Base-by-base conservation (phyloP, 2,329 filamentous ascomycete species). In the Alternaria ethzedia region DNA sequence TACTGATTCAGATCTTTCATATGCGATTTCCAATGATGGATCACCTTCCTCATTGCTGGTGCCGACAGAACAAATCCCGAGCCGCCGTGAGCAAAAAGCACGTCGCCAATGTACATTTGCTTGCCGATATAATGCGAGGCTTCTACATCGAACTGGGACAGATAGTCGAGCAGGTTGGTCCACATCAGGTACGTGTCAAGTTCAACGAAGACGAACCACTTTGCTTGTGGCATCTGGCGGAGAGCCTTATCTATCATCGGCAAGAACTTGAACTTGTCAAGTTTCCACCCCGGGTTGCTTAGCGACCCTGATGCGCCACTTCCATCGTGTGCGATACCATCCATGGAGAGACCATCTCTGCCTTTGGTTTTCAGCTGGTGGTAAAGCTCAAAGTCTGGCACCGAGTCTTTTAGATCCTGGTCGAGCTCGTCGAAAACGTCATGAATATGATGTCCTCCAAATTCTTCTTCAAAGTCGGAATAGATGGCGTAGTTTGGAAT, bases 191-290 rank as follows among this genome's bases (percentile, higher is more conserved):
- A 87, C 0, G 85, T 88, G 68, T 88, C 86, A 0, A 84, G 81
- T 68, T 88, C 86, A 63, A 87, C 82, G 73, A 88, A 88, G 57
- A 88, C 78, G 66, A 82, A 88, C 86, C 86, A 88, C 56, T 85
- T 85, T 28, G 83, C 83, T 25, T 85, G 70, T 2, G 82, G 82
- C 43, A 73, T 68, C 50, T 75, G 60, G 5, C 67, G 59, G 13
- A 75, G 59, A 13, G 74, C 70, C 32, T 70, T 64, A 23, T 75
- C 67, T 23, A 78, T 50, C 61, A 77, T 71, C 10, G 77, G 78
- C n/a, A 78, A 21, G 49, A 78, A 76, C 54, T 79, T 79, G 62
- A 71, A 80, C 50, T 74, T 75, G 54, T 78, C 78, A 7, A 78
- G 69, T 30, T 65, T 65, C 71, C 75, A 76, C 1, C 64, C 69